phyloP scores from a whole-genome alignment of 176 grass and related monocot species.

The Microstegium vimineum region DNA sequence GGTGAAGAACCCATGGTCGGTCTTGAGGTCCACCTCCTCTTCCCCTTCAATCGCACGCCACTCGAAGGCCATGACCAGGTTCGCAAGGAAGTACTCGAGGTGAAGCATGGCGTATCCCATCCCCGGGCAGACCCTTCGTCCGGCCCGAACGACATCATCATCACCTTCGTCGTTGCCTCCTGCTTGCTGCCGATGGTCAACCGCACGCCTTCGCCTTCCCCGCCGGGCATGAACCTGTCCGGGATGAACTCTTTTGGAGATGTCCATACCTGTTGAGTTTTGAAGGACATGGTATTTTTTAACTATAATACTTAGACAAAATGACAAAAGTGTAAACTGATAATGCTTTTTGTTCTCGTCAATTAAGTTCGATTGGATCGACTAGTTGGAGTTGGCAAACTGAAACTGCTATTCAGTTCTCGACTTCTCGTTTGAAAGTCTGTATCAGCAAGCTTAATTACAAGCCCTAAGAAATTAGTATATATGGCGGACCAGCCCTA shows the following conservation, averaged over 20 bases:
- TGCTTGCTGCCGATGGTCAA: conserved; percentile 8
- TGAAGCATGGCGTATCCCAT: conserved; percentile 4
- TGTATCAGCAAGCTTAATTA: too few species aligned
- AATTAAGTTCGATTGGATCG: too few species aligned
- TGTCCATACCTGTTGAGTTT: neutral
- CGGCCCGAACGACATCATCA: neutral
- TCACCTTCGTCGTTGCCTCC: neutral
- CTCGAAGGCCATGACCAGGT: neutral
- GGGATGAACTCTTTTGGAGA: neutral
- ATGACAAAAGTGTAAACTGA: neutral
- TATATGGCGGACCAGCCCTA: too few species aligned
- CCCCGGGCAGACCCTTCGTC: neutral
- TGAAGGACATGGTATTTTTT: neutral
- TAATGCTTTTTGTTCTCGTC: too few species aligned
- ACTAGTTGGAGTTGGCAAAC: too few species aligned
- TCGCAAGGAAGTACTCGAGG: neutral
- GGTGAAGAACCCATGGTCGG: conserved; percentile 16
- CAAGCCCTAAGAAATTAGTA: too few species aligned
- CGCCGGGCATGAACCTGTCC: conserved; percentile 10
- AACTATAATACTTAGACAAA: neutral
- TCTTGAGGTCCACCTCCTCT: neutral
- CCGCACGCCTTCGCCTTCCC: neutral
- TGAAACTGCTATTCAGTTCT: too few species aligned
- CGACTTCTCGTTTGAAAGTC: too few species aligned
- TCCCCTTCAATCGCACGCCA: neutral